These are phyloP conservation scores for Carex cristatella DNA, from an alignment of 176 grass and related monocot genomes.

Conservation along the genomic window DNA sequence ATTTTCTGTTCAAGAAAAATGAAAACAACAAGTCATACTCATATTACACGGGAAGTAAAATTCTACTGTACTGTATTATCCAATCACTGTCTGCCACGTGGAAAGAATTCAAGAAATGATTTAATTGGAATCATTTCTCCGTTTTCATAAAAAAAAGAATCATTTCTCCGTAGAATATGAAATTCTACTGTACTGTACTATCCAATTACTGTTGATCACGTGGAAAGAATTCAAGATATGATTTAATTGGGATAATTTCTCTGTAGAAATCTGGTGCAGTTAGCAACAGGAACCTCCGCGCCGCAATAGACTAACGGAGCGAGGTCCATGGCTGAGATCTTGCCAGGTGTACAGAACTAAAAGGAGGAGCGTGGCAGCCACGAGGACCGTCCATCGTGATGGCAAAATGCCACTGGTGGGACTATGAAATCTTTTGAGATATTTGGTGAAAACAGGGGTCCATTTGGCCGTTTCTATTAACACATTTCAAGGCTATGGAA, in stretches of 20 bases:
- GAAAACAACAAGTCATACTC: background rate
- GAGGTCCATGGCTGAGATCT: background rate
- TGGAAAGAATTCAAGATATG: background rate
- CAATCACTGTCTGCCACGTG: background rate
- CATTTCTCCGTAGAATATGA: no score
- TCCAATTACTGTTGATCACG: background rate
- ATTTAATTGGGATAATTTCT: background rate
- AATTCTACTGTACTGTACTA: no score
- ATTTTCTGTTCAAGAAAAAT: background rate
- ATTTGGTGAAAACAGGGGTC: background rate
- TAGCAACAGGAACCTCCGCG: background rate
- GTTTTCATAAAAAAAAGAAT: background rate
- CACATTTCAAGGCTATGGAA: background rate
- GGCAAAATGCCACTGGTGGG: slow-evolving; percentile 9
- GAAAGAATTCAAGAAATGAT: background rate
- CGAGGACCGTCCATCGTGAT: slow-evolving; percentile 8
- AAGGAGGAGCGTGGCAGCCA: background rate
- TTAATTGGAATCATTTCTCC: background rate
- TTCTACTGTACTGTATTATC: background rate
- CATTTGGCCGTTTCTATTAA: background rate
- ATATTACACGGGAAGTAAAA: background rate
- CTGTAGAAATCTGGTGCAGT: background rate
- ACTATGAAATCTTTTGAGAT: background rate
- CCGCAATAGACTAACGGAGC: background rate
- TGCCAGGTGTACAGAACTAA: background rate